Base-by-base conservation (phyloP, 73 alveolate genomes). In the Paramecium sexaurelia region DNA sequence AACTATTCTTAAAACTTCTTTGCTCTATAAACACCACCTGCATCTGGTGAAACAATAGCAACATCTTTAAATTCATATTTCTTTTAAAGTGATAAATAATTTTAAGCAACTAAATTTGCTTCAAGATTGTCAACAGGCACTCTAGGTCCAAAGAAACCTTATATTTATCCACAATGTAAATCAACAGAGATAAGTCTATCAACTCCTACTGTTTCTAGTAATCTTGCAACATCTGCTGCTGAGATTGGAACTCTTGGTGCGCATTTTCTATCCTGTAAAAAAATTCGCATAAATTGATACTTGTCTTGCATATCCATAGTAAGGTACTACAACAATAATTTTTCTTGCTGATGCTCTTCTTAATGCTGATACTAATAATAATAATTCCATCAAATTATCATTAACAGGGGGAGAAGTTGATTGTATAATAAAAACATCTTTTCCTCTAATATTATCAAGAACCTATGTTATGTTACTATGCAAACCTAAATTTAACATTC, bases 361-460 rank as follows among this genome's bases (percentile, higher is more conserved):
- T 61, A 92, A 85, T 6, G 99, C 96, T 39, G 98, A 91, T 7
- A 97, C 97, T 91, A 96, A 93, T 55, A 97, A 93, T 22, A 97
- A 78, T 69, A 97, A 94, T 88, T 97, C 99, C 98, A 97, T 95
- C 15, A 97, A 92, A 91, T 94, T 96, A 56, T 97, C 99, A 91
- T 97, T 97, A 1, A 97, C 99, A 37, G 99, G 99, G 13, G 98
- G 95, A 84, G 98, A 96, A 5, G 99, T 97, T 11, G 99, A 95
- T 87, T 97, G 95, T 37, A 96, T 91, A 55, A 97, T 92, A 92
- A 92, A 97, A 39, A 95, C 92, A 85, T 97, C 98, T 87, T 96
- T 97, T 13, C 99, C 99, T 91, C 98, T 61, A 19, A 97, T 96
- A 71, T 94, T 92, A 19, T 97, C 99, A 32, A 69, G 85, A 10